These are phyloP conservation scores for Cordyceps pruinosa DNA, from an alignment of 2,329 filamentous ascomycete genomes.

Conservation along the genomic window DNA sequence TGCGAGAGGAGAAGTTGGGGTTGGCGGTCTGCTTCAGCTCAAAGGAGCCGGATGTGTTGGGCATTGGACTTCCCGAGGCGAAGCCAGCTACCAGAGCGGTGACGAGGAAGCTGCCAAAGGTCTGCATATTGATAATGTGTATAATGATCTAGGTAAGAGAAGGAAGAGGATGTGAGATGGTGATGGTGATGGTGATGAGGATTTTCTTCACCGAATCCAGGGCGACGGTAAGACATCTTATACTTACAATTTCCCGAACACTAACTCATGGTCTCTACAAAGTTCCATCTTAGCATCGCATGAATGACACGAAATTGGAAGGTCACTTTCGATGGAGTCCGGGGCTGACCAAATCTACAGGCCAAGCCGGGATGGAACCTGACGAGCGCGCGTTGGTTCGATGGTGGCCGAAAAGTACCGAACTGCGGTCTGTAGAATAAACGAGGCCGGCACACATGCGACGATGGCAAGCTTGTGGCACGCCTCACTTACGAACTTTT, in stretches of 20 bases:
- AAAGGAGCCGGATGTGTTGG: slow-evolving; percentile 1
- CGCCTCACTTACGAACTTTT: neutral
- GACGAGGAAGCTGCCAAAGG: slow-evolving; percentile 12
- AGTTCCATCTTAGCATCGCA: neutral
- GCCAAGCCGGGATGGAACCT: neutral
- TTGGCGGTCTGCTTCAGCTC: slow-evolving; percentile 7
- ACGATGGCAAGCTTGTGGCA: neutral
- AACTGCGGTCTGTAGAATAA: neutral
- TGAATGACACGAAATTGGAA: slow-evolving; percentile 6
- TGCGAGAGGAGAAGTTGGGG: slow-evolving; percentile 16
- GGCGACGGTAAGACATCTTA: neutral
- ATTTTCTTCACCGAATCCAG: neutral
- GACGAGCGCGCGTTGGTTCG: neutral
- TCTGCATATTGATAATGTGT: slow-evolving; percentile 7
- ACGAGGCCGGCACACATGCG: slow-evolving; percentile 1
- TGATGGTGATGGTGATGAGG: neutral
- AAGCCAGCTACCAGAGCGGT: slow-evolving; percentile 8
- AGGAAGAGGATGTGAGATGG: neutral
- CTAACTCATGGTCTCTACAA: neutral
- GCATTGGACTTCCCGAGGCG: slow-evolving; percentile 13
- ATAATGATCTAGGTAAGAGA: neutral
- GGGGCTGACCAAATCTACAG: neutral
- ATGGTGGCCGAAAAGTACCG: neutral
- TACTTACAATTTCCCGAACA: neutral
- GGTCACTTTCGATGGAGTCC: neutral